Evolutionary conservation across 345 rosid genomes (phyloP).

Genomic region (Geranium brycei): DNA sequence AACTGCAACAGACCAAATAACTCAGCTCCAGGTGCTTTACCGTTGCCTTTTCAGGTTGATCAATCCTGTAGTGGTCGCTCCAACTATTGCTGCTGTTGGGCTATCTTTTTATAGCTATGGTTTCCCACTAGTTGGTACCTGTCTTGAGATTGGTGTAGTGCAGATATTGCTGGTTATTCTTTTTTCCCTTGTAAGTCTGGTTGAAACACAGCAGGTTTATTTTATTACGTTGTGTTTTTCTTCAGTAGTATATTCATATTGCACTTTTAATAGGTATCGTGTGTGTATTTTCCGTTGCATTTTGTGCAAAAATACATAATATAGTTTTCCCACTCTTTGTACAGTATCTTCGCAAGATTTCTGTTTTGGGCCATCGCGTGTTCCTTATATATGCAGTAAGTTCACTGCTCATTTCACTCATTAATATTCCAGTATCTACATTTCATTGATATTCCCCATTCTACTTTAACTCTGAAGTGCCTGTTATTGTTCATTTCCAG

Average conservation of each 20-base stretch:
- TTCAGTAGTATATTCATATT: not conserved
- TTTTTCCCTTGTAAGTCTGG: conserved; percentile 77
- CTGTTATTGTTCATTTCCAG: conserved; percentile 22
- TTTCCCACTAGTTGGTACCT: conserved; percentile 78
- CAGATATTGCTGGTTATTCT: conserved; percentile 73
- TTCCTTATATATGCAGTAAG: conserved; percentile 88
- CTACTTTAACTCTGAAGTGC: not conserved
- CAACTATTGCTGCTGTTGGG: conserved; percentile 97
- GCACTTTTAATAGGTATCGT: not conserved
- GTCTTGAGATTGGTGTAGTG: conserved; percentile 77
- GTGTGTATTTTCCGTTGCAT: not conserved
- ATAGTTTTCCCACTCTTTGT: conserved; percentile 2
- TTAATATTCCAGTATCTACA: not conserved
- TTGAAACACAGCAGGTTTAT: not conserved
- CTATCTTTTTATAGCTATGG: conserved; percentile 92
- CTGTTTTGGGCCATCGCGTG: conserved; percentile 79
- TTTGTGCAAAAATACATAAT: too few species aligned
- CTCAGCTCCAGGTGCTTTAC: conserved; percentile 2
- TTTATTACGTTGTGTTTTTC: not conserved
- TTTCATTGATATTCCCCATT: not conserved
- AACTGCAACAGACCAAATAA: conserved; percentile 1
- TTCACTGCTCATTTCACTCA: not conserved
- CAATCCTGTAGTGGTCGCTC: conserved; percentile 97
- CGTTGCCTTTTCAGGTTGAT: conserved; percentile 45
- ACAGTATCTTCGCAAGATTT: conserved; percentile 95